Conservation (phyloP, 768 basidiomycete species). For the Galerina sulciceps region DNA sequence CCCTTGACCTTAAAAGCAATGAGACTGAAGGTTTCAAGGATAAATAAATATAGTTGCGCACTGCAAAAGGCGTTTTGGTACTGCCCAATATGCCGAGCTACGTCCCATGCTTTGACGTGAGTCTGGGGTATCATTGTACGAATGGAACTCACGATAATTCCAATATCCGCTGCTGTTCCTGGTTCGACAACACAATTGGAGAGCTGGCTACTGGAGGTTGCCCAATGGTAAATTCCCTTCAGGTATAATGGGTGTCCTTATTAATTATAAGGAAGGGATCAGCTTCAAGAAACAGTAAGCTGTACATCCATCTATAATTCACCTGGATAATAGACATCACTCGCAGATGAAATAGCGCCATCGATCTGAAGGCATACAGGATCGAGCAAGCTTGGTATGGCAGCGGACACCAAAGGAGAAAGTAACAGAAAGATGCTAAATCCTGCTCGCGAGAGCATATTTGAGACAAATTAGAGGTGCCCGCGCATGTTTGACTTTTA, state of each 20-base stretch:
- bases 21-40: background rate
- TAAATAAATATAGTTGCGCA: slow-evolving; percentile 23
- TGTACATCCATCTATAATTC: background rate
- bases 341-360: slow-evolving; percentile 42
- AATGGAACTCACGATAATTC: slow-evolving; percentile 44
- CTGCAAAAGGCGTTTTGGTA: slow-evolving; percentile 57
- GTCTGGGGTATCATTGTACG: too few relatives aligned
- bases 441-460: background rate
- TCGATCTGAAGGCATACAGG: slow-evolving; percentile 42
- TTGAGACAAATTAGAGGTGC: background rate
- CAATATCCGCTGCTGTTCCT: slow-evolving; percentile 54
- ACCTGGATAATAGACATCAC: slow-evolving; percentile 51
- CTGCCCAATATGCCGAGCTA: slow-evolving; percentile 53
- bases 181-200: slow-evolving; percentile 64
- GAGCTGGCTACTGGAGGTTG: slow-evolving; percentile 47
- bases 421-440: background rate
- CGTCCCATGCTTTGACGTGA: background rate
- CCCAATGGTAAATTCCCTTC: slow-evolving; percentile 55
- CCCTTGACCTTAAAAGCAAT: slow-evolving; percentile 52
- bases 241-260: slow-evolving; percentile 34
- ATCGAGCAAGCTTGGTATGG: slow-evolving; percentile 2
- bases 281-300: background rate
- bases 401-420: background rate
- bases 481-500: too few relatives aligned
- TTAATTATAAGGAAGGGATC: slow-evolving; percentile 1